Evolutionary conservation across 495 filamentous ascomycete species (phyloP), one percentile per base, ranked within the genome.

Genomic region (Ramalina intermedia): DNA sequence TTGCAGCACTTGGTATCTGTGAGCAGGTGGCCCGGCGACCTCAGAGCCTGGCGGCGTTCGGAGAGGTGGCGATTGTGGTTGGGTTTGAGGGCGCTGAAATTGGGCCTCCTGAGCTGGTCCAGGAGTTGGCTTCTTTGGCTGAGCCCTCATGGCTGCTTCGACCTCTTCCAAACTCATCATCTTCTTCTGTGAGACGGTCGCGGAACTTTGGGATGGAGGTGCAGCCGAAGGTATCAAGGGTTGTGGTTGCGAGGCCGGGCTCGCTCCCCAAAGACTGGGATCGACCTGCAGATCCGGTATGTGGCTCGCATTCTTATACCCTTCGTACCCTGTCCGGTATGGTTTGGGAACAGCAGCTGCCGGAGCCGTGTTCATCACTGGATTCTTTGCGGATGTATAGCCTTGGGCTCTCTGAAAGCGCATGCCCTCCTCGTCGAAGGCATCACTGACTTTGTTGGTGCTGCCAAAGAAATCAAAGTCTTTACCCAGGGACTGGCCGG

Each of bases 101-200:
- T 59, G 61, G 16, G 51, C 48, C 40, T 69, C 66, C 58, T 58
- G 59, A 17, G 69, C 68, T 41, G 58, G 48, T 18, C 56, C 52
- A 16, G 43, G 46, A 46, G 50, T 56, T 20, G 59, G 63, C 47
- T 69, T 72, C 55, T 79, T 76, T 17, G 72, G 64, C 56, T 87
- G 84, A 12, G 78, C 72, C 36, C 86, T 78, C 72, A 99, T 84
- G 56, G 87, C 80, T 33, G 91, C 93, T 68, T 99, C 91, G 14
- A 99, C 91, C 64, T 96, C 91, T 61, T 96, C 91, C 50, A 99
- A 59, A 57, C 86, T 96, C 82, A 99, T 78, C 72, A 96, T 84
- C 68, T 87, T 95, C 59, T 77, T 81, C n/a, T 70, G 58, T 41
- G 68, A 62, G 14, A 64, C 43, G 33, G 63, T 52, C 51, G 43